phyloP scores from a whole-genome alignment of 371 early-diverging fungal species.

The Coemansia sp. region DNA sequence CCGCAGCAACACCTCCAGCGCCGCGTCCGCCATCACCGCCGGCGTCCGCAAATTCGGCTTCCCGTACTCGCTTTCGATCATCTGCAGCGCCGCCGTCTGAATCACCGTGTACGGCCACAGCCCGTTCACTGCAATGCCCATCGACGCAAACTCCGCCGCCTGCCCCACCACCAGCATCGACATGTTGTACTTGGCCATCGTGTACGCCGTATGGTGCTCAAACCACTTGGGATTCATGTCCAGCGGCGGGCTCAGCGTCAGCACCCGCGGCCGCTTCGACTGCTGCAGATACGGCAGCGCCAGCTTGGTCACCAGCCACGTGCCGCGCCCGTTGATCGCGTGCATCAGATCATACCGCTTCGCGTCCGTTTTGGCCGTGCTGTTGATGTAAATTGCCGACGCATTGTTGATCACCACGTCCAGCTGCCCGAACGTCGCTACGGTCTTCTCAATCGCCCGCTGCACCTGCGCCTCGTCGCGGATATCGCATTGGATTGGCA shows the following conservation, averaged over 20 bases:
- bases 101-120: conserved; percentile 81
- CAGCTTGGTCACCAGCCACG: conserved; percentile 74
- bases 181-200: conserved; percentile 79
- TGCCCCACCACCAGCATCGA: conserved; percentile 70
- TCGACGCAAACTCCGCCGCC: conserved; percentile 63
- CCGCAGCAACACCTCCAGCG: conserved; percentile 61
- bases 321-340: conserved; percentile 76
- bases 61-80: conserved; percentile 43
- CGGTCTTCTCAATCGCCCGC: conserved; percentile 66
- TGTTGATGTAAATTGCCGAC: conserved; percentile 70
- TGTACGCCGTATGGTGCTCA: conserved; percentile 67
- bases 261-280: conserved; percentile 69
- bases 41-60: conserved; percentile 51
- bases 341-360: conserved; percentile 84
- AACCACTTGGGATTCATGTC: conserved; percentile 70
- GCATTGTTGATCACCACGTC: conserved; percentile 81
- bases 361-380: conserved; percentile 61
- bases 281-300: conserved; percentile 69
- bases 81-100: conserved; percentile 70
- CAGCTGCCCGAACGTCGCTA: conserved; percentile 67
- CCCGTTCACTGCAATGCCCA: conserved; percentile 76
- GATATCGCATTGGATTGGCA: conserved; percentile 79
- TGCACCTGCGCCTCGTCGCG: conserved; percentile 72
- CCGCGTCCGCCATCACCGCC: conserved; percentile 84
- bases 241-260: conserved; percentile 74